Percentiles rank a stretch among this genome's conserved stretches.
Conservation (phyloP, 1,284 basidiomycete genomes). For the Pterulicium gracile region DNA sequence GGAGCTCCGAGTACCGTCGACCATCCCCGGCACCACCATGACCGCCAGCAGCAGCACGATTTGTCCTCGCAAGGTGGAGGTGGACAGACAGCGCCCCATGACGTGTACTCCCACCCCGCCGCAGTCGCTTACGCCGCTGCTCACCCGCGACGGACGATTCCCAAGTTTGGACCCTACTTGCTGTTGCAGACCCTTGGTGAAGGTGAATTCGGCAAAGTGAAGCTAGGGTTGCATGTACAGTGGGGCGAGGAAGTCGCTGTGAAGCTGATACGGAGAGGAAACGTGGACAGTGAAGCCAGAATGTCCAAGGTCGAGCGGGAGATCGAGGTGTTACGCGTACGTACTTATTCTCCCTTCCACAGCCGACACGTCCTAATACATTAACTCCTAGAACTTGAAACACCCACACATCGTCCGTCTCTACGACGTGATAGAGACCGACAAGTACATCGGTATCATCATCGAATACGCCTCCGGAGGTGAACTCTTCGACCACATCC, state of each 20-base stretch:
- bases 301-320: constrained; percentile 97
- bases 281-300: constrained; percentile 77
- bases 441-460: constrained; percentile 99
- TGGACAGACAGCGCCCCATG: constrained; percentile 15
- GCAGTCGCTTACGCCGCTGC: constrained; percentile 77
- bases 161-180: constrained; percentile 93
- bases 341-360: constrained; percentile 19
- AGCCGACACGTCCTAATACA: constrained; percentile 7
- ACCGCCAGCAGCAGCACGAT: background rate
- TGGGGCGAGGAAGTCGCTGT: constrained; percentile 99
- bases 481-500: constrained; percentile 98
- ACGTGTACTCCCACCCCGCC: constrained; percentile 79
- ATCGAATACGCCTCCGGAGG: constrained; percentile 98
- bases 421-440: constrained; percentile 98
- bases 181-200: constrained; percentile 92
- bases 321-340: constrained; percentile 90
- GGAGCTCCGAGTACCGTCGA: constrained; percentile 19
- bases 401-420: constrained; percentile 98
- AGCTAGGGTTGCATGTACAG: constrained; percentile 87
- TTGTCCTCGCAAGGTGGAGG: background rate
- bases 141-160: constrained; percentile 78
- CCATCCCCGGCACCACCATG: constrained; percentile 23
- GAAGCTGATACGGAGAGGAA: constrained; percentile 92
- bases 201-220: constrained; percentile 99
- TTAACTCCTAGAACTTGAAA: constrained; percentile 60